Conservation (phyloP, 805 yeast genomes). For the Candida ulmi region DNA sequence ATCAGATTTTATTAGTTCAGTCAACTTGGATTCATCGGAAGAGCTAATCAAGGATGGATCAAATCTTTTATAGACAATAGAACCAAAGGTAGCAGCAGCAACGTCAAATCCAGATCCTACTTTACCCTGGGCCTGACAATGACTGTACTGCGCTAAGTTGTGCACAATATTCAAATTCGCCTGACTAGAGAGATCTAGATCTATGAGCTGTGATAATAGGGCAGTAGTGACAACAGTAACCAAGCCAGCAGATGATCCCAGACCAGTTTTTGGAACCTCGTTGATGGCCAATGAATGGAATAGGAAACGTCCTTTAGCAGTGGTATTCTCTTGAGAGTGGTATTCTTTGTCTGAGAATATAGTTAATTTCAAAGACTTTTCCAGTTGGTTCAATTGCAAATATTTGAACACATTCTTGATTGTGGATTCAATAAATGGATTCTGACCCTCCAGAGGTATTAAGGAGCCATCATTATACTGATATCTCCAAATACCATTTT, state of each 20-base stretch:
- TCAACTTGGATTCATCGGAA: constrained; percentile 22
- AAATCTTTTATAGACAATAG: constrained; percentile 77
- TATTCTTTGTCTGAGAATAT: constrained; percentile 85
- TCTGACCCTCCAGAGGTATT: constrained; percentile 29
- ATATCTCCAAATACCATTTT: constrained; percentile 57
- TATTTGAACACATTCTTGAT: constrained; percentile 52
- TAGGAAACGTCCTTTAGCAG: constrained; percentile 39
- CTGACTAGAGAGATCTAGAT: constrained; percentile 25
- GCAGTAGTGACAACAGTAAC: constrained; percentile 77
- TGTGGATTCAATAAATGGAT: constrained; percentile 74
- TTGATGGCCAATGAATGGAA: constrained; percentile 57
- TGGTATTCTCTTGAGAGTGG: constrained; percentile 65
- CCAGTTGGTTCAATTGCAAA: constrained; percentile 25
- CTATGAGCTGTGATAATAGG: constrained; percentile 41
- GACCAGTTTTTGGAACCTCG: constrained; percentile 85
- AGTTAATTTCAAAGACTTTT: constrained; percentile 38
- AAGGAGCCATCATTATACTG: constrained; percentile 23
- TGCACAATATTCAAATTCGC: constrained; percentile 45
- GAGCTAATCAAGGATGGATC: constrained; percentile 44
- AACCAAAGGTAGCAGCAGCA: constrained; percentile 91
- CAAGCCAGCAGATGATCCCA: constrained; percentile 94
- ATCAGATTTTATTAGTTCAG: constrained; percentile 31
- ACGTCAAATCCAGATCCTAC: constrained; percentile 97
- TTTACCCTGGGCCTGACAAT: constrained; percentile 90
- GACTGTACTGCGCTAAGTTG: constrained; percentile 83